Percentiles rank a stretch among this genome's conserved stretches.
phyloP scores from a whole-genome alignment of 2,329 filamentous ascomycete genomes.

The Hypocreales sp. region DNA sequence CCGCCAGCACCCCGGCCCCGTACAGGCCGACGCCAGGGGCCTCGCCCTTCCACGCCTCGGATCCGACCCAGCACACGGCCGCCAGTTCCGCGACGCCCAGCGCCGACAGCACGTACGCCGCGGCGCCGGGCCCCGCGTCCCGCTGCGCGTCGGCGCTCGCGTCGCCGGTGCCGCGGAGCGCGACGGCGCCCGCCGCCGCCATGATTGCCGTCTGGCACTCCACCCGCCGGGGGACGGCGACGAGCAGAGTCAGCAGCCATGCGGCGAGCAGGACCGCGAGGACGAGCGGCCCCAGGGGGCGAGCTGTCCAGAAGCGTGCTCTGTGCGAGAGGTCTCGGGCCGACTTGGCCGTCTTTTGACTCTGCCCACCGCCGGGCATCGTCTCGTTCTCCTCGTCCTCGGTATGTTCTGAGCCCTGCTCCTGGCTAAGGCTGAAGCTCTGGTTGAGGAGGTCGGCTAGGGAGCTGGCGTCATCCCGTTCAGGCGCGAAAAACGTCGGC shows the following conservation, averaged over 20 bases:
- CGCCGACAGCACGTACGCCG: slow-evolving; percentile 10
- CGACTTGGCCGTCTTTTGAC: not conserved
- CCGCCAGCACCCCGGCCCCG: slow-evolving; percentile 12
- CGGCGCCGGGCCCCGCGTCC: slow-evolving; percentile 5
- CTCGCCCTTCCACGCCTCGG: slow-evolving; percentile 13
- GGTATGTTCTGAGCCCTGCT: slow-evolving; percentile 8
- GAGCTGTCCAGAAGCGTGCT: not conserved
- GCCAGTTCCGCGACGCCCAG: slow-evolving; percentile 16
- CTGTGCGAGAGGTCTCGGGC: no score
- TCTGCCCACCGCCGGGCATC: not conserved
- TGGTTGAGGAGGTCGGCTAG: slow-evolving; percentile 28
- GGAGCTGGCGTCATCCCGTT: slow-evolving; percentile 21
- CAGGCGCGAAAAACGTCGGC: slow-evolving; percentile 42
- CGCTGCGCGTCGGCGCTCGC: slow-evolving; percentile 5
- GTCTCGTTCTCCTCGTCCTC: not conserved
- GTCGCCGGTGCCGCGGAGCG: slow-evolving; percentile 14
- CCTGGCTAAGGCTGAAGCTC: slow-evolving; percentile 24
- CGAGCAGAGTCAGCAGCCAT: slow-evolving; percentile 10
- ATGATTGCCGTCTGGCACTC: slow-evolving; percentile 13
- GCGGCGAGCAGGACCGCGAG: slow-evolving; percentile 8
- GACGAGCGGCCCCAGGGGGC: slow-evolving; percentile 6
- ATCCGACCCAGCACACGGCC: slow-evolving; percentile 17
- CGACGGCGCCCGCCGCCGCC: slow-evolving; percentile 12
- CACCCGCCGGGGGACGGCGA: slow-evolving; percentile 9
- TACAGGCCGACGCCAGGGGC: slow-evolving; percentile 8